phyloP scores from a whole-genome alignment of 176 grass and related monocot species.

The Oryza meridionalis region DNA sequence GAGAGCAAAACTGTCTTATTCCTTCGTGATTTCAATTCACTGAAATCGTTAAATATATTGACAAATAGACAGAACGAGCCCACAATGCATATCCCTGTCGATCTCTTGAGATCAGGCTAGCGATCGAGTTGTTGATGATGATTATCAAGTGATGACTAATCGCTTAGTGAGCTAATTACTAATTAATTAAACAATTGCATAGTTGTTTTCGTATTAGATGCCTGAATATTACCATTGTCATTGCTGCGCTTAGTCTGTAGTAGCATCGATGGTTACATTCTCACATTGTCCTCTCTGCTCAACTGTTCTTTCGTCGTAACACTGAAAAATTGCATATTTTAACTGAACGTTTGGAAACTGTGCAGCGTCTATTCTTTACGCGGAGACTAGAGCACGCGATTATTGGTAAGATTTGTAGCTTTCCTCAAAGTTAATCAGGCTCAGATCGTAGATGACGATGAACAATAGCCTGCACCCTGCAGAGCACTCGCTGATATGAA shows the following conservation, averaged over 20 bases:
- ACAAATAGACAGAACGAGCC: not conserved
- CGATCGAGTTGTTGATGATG: not conserved
- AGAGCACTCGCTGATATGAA: not conserved
- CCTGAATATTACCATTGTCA: slow-evolving; percentile 40
- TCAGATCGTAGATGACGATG: not conserved
- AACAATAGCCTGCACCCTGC: not conserved
- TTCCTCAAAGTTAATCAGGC: not conserved
- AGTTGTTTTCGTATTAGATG: slow-evolving; percentile 21
- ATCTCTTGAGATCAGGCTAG: slow-evolving; percentile 22
- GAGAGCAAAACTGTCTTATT: slow-evolving; percentile 10
- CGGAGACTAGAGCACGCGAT: slow-evolving; percentile 27
- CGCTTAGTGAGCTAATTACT: slow-evolving; percentile 25
- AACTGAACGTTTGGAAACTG: not conserved
- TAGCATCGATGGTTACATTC: not conserved
- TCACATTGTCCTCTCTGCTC: slow-evolving; percentile 24
- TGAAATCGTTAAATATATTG: slow-evolving; percentile 18
- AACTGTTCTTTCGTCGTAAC: slow-evolving; percentile 24
- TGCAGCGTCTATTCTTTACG: slow-evolving; percentile 29
- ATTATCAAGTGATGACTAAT: slow-evolving; percentile 26
- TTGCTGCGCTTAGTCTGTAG: slow-evolving; percentile 29
- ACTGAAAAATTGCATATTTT: not conserved
- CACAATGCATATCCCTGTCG: slow-evolving; percentile 29
- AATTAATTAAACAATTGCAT: not conserved
- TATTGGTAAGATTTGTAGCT: not conserved
- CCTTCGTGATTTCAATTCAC: not conserved